A percentile compares a stretch with the other conserved stretches of the same genome.
Evolutionary conservation across 805 yeast species (phyloP).

Genomic region (Zygosaccharomyces rouxii): DNA sequence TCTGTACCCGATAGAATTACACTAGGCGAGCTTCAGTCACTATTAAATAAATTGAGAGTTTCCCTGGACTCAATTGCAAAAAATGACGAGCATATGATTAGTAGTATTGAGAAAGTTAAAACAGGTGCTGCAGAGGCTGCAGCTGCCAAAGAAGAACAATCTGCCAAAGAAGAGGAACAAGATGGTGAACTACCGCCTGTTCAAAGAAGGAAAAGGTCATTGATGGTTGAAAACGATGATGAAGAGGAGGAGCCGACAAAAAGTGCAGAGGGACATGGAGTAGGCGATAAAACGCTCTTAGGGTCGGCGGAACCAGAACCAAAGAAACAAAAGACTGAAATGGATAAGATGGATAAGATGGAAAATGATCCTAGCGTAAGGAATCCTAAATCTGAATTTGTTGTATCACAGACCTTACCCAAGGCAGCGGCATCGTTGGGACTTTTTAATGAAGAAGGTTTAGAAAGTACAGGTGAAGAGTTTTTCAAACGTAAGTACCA

Average conservation of each 20-base stretch:
- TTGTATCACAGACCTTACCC: slow-evolving; percentile 63
- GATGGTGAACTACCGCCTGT: slow-evolving; percentile 1
- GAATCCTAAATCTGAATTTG: slow-evolving; percentile 75
- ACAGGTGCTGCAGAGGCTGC: background rate
- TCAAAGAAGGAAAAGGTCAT: slow-evolving; percentile 15
- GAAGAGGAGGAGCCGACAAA: slow-evolving; percentile 11
- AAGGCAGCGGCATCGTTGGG: slow-evolving; percentile 61
- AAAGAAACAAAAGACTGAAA: slow-evolving; percentile 16
- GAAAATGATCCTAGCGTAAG: slow-evolving; percentile 57
- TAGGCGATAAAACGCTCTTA: background rate
- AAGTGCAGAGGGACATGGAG: background rate
- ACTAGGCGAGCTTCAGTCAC: slow-evolving; percentile 41
- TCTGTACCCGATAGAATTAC: slow-evolving; percentile 40
- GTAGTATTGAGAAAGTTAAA: background rate
- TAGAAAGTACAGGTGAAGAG: slow-evolving; percentile 67
- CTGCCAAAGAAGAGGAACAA: background rate
- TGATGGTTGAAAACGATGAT: slow-evolving; percentile 12
- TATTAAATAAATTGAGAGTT: slow-evolving; percentile 30
- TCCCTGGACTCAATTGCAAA: slow-evolving; percentile 22
- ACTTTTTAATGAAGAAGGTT: slow-evolving; percentile 58
- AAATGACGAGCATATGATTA: slow-evolving; percentile 22
- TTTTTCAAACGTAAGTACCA: slow-evolving; percentile 72
- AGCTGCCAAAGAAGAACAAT: background rate
- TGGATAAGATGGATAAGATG: slow-evolving; percentile 25
- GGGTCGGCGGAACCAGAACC: slow-evolving; percentile 8